Evolutionary conservation across 148 eudicot species (phyloP), one percentile per base, ranked within the genome.

Genomic region (Oxyria digyna): DNA sequence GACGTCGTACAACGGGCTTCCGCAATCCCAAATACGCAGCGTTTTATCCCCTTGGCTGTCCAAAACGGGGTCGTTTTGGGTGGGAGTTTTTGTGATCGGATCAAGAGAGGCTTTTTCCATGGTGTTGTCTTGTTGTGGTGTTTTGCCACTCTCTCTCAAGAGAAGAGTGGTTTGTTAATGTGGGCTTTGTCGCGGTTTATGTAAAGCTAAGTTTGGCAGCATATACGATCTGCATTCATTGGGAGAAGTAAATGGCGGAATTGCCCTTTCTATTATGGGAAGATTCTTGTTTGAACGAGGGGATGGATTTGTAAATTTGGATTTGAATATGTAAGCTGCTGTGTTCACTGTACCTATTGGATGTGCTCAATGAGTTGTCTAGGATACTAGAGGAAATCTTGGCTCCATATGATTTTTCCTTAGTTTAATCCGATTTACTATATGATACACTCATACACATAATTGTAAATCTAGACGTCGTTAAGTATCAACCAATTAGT

Each of bases 1-100:
- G 0, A 45, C 20, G 26, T 73, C 75, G 14, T 73, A 73, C 71
- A 73, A 41, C 21, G 75, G 71, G 18, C 75, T 73, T 11, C 75
- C 75, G 21, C 75, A 73, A 24, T 73, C 75, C 75, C 75, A 73
- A 38, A 67, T 13, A 0, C 69, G 27, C 46, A 8, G 14, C 46
- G 31, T 11, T 38, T 20, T 29, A 3, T 0, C 29, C 15, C 14
- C 26, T 8, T 9, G 13, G 15, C 21, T n/a, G 45, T 42, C 41
- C 14, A 3, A 0, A 6, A 31, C 67, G 24, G 42, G 0, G 38
- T 63, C 67, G 31, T 24, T 54, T 54, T 24, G 62, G 29, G 31
- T 4, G 0, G 38, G 29, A 2, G 9, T 12, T 5, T 7, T 31
- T 15, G 3, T 29, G 65, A 31, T 52, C 31, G 0, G 62, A 52